These are phyloP conservation scores for Withania somnifera DNA, from an alignment of 305 asterid genomes.

Conservation along the genomic window DNA sequence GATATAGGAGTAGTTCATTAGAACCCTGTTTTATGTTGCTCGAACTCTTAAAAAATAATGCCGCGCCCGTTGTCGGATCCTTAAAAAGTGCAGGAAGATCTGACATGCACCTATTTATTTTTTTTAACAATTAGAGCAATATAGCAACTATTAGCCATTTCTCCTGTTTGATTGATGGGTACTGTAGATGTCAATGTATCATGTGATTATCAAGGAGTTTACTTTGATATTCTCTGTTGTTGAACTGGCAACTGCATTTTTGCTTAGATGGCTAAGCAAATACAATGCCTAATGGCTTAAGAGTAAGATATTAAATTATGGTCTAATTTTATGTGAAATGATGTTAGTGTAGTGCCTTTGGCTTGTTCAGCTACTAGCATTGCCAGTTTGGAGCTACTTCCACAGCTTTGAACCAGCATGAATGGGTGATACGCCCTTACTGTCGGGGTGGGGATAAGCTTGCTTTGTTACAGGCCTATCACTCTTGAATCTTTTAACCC, in stretches of 20 bases:
- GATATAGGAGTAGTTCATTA: neutral
- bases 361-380: neutral
- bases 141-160: neutral
- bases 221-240: neutral
- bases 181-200: neutral
- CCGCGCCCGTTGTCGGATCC: too few species aligned
- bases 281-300: neutral
- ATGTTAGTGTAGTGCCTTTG: neutral
- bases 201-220: neutral
- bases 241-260: neutral
- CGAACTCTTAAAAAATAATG: neutral
- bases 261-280: neutral
- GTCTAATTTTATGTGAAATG: neutral
- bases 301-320: neutral
- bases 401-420: neutral
- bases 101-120: neutral
- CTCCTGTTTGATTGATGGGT: neutral
- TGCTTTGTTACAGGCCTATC: too few species aligned
- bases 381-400: neutral
- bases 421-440: too few species aligned
- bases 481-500: too few species aligned
- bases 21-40: neutral
- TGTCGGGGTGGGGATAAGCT: too few species aligned
- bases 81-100: neutral
- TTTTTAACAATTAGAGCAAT: neutral